phyloP scores from a whole-genome alignment of 495 filamentous ascomycete species.

The Aspergillus avenaceus region DNA sequence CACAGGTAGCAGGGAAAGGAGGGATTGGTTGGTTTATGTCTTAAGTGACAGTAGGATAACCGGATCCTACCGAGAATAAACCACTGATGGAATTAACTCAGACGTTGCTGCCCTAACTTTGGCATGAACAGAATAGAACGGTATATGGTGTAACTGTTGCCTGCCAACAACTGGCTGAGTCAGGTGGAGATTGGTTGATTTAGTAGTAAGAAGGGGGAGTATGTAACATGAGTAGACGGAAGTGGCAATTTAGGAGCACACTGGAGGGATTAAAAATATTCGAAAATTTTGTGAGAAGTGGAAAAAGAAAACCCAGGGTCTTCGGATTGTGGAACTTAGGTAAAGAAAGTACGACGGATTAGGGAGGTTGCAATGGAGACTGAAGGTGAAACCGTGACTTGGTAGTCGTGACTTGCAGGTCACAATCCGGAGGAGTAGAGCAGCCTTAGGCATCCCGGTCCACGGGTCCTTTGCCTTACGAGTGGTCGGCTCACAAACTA shows the following conservation, averaged over 20 bases:
- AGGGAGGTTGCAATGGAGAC: not conserved
- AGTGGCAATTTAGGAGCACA: not conserved
- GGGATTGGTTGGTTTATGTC: no score
- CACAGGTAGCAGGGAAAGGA: not conserved
- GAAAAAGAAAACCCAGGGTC: no score
- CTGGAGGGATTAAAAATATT: no score
- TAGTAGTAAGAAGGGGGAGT: not conserved
- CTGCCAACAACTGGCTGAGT: not conserved
- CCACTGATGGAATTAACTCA: no score
- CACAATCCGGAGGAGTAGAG: not conserved
- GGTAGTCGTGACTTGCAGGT: not conserved
- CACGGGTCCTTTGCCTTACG: not conserved
- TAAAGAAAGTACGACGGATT: not conserved
- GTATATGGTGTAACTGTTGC: not conserved
- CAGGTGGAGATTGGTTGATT: slow-evolving; percentile 5
- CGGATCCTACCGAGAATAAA: slow-evolving; percentile 5
- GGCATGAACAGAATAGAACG: not conserved
- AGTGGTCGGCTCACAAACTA: not conserved
- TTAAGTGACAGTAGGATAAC: not conserved
- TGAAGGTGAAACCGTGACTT: not conserved
- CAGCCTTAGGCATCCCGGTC: not conserved
- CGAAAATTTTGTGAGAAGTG: not conserved
- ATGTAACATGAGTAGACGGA: slow-evolving; percentile 7
- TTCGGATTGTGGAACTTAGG: no score
- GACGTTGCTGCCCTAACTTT: not conserved